Evolutionary conservation across 345 rosid species (phyloP), one percentile per base, ranked within the genome.

Genomic region (Carallia pectinifolia): DNA sequence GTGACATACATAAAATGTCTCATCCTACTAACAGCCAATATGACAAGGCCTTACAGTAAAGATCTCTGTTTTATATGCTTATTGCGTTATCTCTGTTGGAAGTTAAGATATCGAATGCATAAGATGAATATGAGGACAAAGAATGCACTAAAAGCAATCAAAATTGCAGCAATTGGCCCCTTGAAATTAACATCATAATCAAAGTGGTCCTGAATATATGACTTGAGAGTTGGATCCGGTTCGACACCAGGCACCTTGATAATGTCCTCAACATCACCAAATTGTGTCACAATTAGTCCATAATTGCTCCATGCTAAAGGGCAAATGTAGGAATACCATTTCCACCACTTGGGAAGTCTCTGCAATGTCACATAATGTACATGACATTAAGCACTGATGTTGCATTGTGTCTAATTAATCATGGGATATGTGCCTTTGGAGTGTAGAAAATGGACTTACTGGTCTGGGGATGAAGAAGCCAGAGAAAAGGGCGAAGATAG

Each of bases 241-340:
- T 0, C 74, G 5, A 67, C 53, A 37, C 93, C 91, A 39, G 89
- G 75, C 10, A 79, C 88, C 19, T 4, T 53, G 23, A 94, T 86
- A 6, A 53, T 58, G 23, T 62, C 60, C 9, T 72, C 77, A 5
- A 83, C 68, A 23, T 94, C 96, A 12, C 96, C 88, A 19, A 87
- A 94, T 27, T 91, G 97, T 0, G 97, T 84, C 61, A 79, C 75
- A 8, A 85, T 80, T 64, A 83, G 48, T 6, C 87, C 85, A 63
- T 83, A 83, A 47, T 83, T 79, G 18, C 85, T 85, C 98, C 98
- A 91, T 4, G 96, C 97, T 19, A 85, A 76, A 84, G 98, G 85
- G 91, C 79, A 91, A 6, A 94, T 85, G 95, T 92, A 94, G 78
- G 90, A 94, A 74, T 88, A 94, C 98, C 98, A 94, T 5, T 87